Percentiles rank a stretch among this genome's conserved stretches.
Evolutionary conservation across 345 rosid species (phyloP).

Genomic region (Melaleuca quinquenervia): DNA sequence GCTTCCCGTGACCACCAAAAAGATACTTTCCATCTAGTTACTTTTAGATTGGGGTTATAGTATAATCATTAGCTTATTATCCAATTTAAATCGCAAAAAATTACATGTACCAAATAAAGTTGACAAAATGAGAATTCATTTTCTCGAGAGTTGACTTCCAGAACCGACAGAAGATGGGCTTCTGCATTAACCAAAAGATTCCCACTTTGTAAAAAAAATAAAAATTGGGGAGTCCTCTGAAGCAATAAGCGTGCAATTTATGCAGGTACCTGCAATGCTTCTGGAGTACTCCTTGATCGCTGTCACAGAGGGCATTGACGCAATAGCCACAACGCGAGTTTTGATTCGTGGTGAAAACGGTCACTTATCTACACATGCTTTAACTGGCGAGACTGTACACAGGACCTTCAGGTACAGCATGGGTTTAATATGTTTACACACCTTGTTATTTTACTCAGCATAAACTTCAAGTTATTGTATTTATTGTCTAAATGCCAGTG

Average conservation of each 20-base stretch:
- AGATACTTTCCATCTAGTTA: neutral
- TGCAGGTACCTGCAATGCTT: constrained; percentile 61
- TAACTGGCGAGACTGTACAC: constrained; percentile 42
- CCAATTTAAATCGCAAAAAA: neutral
- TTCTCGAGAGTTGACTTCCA: neutral
- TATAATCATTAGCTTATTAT: neutral
- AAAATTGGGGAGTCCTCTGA: neutral
- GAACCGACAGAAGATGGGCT: neutral
- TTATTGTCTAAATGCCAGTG: constrained; percentile 27
- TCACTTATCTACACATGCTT: constrained; percentile 32
- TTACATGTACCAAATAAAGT: neutral
- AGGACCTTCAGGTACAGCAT: constrained; percentile 64
- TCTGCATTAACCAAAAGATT: neutral
- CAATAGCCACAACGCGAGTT: constrained; percentile 92
- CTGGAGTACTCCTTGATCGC: constrained; percentile 85
- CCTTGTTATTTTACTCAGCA: neutral
- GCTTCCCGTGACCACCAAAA: neutral
- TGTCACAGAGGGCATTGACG: constrained; percentile 94
- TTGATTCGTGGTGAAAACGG: constrained; percentile 55
- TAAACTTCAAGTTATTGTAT: neutral
- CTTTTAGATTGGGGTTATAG: neutral
- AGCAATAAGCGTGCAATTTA: neutral
- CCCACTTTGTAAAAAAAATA: neutral
- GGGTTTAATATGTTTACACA: neutral
- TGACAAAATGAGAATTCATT: neutral